Evolutionary conservation across 169 alveolate genomes (phyloP).

Genomic region (Perkinsus olseni): DNA sequence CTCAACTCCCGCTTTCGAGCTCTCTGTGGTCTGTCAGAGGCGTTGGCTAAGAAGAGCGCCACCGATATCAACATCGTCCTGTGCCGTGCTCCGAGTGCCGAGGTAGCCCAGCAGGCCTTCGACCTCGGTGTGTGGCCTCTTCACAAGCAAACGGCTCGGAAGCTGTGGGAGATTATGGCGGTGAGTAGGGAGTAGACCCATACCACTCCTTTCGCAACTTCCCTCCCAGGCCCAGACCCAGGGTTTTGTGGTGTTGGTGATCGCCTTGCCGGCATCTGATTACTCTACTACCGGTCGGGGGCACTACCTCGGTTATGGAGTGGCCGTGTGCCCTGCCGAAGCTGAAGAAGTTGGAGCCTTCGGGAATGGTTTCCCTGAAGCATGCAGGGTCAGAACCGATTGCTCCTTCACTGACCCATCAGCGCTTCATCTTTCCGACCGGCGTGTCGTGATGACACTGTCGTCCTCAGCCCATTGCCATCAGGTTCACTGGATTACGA

Average conservation of each 20-base stretch:
- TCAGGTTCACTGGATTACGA: not conserved
- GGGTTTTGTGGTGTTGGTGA: not conserved
- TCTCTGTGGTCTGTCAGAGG: not conserved
- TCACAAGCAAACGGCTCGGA: not conserved
- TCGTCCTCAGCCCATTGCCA: not conserved
- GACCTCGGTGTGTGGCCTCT: not conserved
- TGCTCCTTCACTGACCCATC: too few relatives aligned
- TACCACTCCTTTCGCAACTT: too few relatives aligned
- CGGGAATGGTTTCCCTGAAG: not conserved
- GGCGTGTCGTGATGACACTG: not conserved
- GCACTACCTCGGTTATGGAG: not conserved
- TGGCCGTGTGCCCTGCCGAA: not conserved
- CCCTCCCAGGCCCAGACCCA: not conserved
- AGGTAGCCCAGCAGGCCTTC: not conserved
- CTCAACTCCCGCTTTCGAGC: not conserved
- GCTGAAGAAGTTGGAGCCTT: not conserved
- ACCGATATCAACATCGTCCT: not conserved
- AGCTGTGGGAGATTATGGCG: not conserved
- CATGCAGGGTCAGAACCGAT: not conserved
- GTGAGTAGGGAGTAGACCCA: not conserved
- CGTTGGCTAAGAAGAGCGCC: not conserved
- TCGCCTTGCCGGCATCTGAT: not conserved
- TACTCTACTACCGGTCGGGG: not conserved
- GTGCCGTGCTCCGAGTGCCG: not conserved
- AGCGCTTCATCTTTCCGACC: too few relatives aligned